Evolutionary conservation across 495 filamentous ascomycete genomes (phyloP).

Genomic region (Penicillium chermesinum): DNA sequence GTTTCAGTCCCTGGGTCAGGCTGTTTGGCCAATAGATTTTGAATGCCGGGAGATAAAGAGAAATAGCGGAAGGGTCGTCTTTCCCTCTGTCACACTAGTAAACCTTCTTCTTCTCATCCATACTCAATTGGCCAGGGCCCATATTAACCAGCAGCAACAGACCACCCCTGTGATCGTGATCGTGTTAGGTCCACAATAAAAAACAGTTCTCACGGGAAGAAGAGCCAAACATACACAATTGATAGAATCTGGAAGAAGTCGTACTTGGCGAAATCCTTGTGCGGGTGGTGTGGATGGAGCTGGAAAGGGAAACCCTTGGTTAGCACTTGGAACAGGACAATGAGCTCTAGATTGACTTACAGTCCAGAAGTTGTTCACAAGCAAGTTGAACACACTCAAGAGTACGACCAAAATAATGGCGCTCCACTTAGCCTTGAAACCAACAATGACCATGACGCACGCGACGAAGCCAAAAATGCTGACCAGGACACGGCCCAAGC

Average conservation of each 20-base stretch:
- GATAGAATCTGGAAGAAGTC: constrained; percentile 99
- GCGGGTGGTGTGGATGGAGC: constrained; percentile 97
- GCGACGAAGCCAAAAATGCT: constrained; percentile 79
- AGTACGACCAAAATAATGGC: constrained; percentile 90
- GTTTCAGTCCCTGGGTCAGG: neutral
- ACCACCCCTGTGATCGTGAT: constrained; percentile 57
- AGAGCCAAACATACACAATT: constrained; percentile 76
- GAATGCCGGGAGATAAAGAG: neutral
- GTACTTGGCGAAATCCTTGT: constrained; percentile 99
- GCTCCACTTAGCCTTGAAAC: constrained; percentile 99
- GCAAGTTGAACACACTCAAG: constrained; percentile 88
- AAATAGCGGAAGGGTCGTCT: constrained; percentile 1
- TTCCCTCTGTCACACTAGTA: constrained; percentile 54
- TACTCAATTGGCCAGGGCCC: constrained; percentile 93
- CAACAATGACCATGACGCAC: constrained; percentile 97
- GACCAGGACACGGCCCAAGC: constrained; percentile 74
- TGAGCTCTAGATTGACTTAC: constrained; percentile 50
- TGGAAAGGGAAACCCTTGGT: constrained; percentile 25
- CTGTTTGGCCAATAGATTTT: neutral
- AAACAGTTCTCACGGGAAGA: neutral
- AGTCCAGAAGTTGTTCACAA: constrained; percentile 99
- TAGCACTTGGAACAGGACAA: neutral
- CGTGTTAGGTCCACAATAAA: constrained; percentile 5
- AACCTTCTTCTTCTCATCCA: constrained; percentile 99
- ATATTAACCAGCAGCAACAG: constrained; percentile 95